A percentile compares a stretch with the other conserved stretches of the same genome.
Conservation (phyloP, 2,329 filamentous ascomycete species). For the Rhytidhysteron rufulum region DNA sequence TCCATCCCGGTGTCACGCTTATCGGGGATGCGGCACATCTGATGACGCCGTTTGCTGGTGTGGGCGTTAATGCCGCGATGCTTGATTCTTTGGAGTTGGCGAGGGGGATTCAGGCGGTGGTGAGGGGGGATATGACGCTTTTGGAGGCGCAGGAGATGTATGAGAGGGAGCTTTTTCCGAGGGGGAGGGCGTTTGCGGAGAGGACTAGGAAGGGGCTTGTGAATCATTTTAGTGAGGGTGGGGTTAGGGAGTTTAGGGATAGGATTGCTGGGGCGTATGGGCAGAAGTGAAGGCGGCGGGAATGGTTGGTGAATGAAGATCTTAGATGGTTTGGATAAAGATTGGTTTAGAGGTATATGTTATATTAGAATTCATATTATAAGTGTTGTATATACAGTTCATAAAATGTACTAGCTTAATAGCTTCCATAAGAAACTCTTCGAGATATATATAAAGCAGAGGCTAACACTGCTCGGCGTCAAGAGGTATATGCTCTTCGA, state of each 20-base stretch:
- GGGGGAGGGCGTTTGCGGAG: background rate
- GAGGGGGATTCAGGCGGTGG: slow-evolving; percentile 1
- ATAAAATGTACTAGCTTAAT: too few species aligned
- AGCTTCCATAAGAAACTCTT: too few species aligned
- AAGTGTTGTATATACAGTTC: too few species aligned
- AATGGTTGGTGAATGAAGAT: too few species aligned
- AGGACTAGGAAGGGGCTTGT: background rate
- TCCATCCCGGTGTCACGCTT: slow-evolving; percentile 45
- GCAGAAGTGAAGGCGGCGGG: background rate
- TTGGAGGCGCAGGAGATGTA: background rate
- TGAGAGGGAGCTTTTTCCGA: slow-evolving; percentile 1
- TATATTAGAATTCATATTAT: too few species aligned
- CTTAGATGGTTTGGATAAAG: too few species aligned
- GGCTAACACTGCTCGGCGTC: too few species aligned
- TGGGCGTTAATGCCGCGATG: slow-evolving; percentile 55
- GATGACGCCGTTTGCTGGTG: slow-evolving; percentile 54
- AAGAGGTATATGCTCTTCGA: too few species aligned
- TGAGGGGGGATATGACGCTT: background rate
- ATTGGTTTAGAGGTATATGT: too few species aligned
- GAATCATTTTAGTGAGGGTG: background rate
- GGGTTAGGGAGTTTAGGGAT: background rate
- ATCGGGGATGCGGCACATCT: slow-evolving; percentile 59
- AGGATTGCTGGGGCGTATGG: background rate
- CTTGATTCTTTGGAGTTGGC: slow-evolving; percentile 50
- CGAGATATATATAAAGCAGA: too few species aligned